Evolutionary conservation across 139 green algal species (phyloP).

Genomic region (Bryopsis sp.): DNA sequence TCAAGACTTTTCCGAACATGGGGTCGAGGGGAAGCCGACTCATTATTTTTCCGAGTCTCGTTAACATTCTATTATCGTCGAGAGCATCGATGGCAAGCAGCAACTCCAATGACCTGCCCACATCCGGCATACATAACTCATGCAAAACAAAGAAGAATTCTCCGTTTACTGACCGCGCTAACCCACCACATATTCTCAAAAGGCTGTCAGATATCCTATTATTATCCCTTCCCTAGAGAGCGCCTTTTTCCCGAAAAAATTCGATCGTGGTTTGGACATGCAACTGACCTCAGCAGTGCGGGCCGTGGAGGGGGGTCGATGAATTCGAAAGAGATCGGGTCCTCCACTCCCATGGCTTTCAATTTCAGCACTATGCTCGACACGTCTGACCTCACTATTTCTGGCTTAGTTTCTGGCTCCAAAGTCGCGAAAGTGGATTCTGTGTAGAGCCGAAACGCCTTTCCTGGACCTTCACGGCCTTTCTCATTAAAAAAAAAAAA

Average conservation of each 20-base stretch:
- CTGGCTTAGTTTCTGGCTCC: constrained; percentile 53
- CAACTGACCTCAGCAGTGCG: constrained; percentile 37
- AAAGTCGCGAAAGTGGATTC: constrained; percentile 62
- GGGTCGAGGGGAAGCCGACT: constrained; percentile 76
- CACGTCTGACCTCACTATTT: constrained; percentile 78
- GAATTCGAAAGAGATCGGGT: constrained; percentile 68
- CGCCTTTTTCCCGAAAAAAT: too few relatives aligned
- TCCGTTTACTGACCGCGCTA: too few relatives aligned
- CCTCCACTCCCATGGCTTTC: constrained; percentile 61
- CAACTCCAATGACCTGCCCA: constrained; percentile 53
- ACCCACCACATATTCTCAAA: too few relatives aligned
- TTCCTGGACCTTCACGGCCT: constrained; percentile 75
- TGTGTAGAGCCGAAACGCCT: constrained; percentile 86
- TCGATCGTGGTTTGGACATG: too few relatives aligned
- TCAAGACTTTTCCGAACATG: constrained; percentile 49
- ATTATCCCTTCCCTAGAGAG: too few relatives aligned
- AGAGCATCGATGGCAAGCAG: constrained; percentile 70
- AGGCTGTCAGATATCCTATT: too few relatives aligned
- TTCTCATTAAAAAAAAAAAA: too few relatives aligned
- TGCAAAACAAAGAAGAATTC: too few relatives aligned
- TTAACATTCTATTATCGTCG: constrained; percentile 47
- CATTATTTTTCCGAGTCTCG: constrained; percentile 43
- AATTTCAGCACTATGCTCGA: constrained; percentile 65
- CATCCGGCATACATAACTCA: background rate
- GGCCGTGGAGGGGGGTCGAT: constrained; percentile 48